A percentile compares a stretch with the other conserved stretches of the same genome.
phyloP scores from a whole-genome alignment of 768 basidiomycete genomes.

The Mycena filopes region DNA sequence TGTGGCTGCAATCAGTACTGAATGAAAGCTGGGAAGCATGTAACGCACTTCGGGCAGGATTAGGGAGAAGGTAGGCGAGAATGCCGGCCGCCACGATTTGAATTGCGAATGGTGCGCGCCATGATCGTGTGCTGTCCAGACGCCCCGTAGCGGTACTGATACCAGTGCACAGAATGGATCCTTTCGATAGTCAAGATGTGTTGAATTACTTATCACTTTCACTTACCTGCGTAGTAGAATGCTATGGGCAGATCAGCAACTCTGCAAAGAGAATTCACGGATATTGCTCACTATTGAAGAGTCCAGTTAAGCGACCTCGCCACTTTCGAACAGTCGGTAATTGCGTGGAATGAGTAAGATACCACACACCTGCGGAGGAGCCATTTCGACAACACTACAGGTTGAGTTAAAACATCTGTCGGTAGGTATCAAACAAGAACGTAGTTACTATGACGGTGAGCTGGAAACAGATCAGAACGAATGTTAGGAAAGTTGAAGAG shows the following conservation, averaged over 20 bases:
- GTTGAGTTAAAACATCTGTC: no score
- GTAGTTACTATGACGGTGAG: no score
- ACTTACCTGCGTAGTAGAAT: conserved; percentile 54
- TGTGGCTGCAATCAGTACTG: background rate
- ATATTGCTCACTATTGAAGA: conserved; percentile 25
- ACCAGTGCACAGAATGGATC: conserved; percentile 44
- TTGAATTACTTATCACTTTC: background rate
- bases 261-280: background rate
- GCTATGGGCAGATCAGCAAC: conserved; percentile 37
- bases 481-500: no score
- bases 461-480: no score
- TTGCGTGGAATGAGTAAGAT: background rate
- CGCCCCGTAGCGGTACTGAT: conserved; percentile 56
- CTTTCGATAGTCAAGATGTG: background rate
- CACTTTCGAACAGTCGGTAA: conserved; percentile 5
- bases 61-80: conserved; percentile 41
- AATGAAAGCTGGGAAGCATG: background rate
- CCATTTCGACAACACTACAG: conserved; percentile 29
- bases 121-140: conserved; percentile 48
- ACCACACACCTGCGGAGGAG: conserved; percentile 25
- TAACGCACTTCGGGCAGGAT: conserved; percentile 39
- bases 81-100: conserved; percentile 59
- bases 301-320: conserved; percentile 32
- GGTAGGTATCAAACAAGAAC: no score
- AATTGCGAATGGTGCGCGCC: conserved; percentile 63